A percentile compares a stretch with the other conserved stretches of the same genome.
Conservation (phyloP, 2,329 filamentous ascomycete genomes). For the Stylonectria norvegica region DNA sequence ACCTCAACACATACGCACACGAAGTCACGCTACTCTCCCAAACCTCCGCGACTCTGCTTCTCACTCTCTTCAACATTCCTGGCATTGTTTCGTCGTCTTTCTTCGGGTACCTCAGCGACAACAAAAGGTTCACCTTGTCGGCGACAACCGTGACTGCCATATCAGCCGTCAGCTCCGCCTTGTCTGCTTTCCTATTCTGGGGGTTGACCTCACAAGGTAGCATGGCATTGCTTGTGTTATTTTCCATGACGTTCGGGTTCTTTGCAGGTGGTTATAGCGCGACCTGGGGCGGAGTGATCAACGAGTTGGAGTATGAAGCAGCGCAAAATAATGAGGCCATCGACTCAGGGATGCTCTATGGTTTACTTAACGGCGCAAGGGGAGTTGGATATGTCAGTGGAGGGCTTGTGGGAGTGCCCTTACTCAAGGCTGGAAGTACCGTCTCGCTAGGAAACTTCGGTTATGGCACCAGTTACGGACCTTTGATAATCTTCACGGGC, state of each 20-base stretch:
- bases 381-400: constrained; percentile 15
- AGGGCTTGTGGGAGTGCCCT: constrained; percentile 9
- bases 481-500: constrained; percentile 16
- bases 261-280: constrained; percentile 17
- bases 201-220: constrained; percentile 9
- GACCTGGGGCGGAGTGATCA: constrained; percentile 17
- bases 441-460: constrained; percentile 4
- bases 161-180: constrained; percentile 7
- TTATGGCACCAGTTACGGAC: constrained; percentile 12
- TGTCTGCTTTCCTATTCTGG: constrained; percentile 15
- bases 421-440: constrained; percentile 9
- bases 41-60: constrained; percentile 11
- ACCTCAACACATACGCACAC: constrained; percentile 13
- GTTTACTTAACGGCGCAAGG: constrained; percentile 13
- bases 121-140: constrained; percentile 6
- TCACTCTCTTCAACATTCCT: constrained; percentile 13
- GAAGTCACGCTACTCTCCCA: constrained; percentile 10
- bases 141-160: constrained; percentile 7
- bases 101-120: constrained; percentile 14
- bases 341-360: constrained; percentile 13
- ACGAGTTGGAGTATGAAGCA: constrained; percentile 12
- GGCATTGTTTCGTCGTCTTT: constrained; percentile 12
- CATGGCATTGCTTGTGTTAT: constrained; percentile 10
- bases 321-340: constrained; percentile 12
- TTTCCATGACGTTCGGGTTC: constrained; percentile 16